Conservation (phyloP, 1,284 basidiomycete species). For the Moniliophthora roreri region DNA sequence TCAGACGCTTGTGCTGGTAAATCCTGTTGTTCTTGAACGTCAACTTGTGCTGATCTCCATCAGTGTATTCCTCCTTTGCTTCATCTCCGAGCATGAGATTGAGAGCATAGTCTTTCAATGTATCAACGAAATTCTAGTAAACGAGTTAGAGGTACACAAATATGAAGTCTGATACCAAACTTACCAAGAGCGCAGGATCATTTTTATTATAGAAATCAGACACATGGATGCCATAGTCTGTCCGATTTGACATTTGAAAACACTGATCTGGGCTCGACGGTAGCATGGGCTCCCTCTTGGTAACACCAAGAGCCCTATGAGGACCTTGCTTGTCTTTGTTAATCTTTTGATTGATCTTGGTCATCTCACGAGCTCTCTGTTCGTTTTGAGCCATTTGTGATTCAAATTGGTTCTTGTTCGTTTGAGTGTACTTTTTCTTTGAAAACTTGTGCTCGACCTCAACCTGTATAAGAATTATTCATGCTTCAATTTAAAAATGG, state of each 20-base stretch:
- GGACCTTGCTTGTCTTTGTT: background rate
- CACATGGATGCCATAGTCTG: too few relatives aligned
- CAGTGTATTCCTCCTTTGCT: background rate
- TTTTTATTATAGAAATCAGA: too few relatives aligned
- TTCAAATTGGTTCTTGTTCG: background rate
- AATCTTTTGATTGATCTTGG: background rate
- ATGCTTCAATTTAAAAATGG: too few relatives aligned
- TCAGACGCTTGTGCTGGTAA: slow-evolving; percentile 16
- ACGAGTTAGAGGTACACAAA: too few relatives aligned
- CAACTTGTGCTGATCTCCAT: slow-evolving; percentile 6
- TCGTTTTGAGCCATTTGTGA: background rate
- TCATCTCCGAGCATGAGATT: background rate
- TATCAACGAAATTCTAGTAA: too few relatives aligned
- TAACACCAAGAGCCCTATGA: too few relatives aligned
- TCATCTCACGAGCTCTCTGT: background rate
- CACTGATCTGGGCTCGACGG: too few relatives aligned
- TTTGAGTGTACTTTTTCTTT: slow-evolving; percentile 1
- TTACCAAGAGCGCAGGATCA: too few relatives aligned
- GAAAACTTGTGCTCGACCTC: background rate
- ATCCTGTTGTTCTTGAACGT: slow-evolving; percentile 11
- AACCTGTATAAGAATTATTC: too few relatives aligned
- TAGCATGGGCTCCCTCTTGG: too few relatives aligned
- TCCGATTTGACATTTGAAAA: too few relatives aligned
- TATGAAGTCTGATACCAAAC: too few relatives aligned
- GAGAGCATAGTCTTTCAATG: slow-evolving; percentile 1